A percentile compares a stretch with the other conserved stretches of the same genome.
Evolutionary conservation across 495 filamentous ascomycete genomes (phyloP).

Genomic region (Schizothecium vesticola): DNA sequence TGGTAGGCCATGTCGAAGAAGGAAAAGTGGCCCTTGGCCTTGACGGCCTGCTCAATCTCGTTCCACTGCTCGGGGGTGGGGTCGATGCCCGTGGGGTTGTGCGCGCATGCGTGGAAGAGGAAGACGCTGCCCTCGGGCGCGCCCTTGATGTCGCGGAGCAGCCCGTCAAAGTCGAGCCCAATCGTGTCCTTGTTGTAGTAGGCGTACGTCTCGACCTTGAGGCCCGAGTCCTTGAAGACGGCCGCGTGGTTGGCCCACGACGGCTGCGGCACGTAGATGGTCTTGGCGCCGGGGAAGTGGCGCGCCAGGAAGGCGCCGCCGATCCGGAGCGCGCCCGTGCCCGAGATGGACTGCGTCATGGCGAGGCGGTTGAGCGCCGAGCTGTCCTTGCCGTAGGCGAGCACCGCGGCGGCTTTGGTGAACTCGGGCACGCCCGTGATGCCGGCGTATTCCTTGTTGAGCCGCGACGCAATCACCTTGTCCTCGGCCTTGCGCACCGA

Average conservation of each 20-base stretch:
- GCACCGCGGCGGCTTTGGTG: slow-evolving; percentile 80
- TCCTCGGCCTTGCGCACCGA: slow-evolving; percentile 87
- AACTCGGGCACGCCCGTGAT: slow-evolving; percentile 94
- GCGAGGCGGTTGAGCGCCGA: slow-evolving; percentile 72
- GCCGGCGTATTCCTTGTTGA: slow-evolving; percentile 97
- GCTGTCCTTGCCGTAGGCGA: slow-evolving; percentile 83
- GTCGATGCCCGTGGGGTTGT: slow-evolving; percentile 98
- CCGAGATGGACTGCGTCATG: slow-evolving; percentile 97
- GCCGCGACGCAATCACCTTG: slow-evolving; percentile 64
- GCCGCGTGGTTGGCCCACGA: slow-evolving; percentile 98
- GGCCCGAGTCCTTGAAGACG: slow-evolving; percentile 87
- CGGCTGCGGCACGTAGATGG: slow-evolving; percentile 89
- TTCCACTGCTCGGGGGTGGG: slow-evolving; percentile 90
- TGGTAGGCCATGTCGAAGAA: slow-evolving; percentile 99
- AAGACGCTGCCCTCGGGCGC: slow-evolving; percentile 83
- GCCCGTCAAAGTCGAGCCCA: slow-evolving; percentile 92
- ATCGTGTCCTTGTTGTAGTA: slow-evolving; percentile 99
- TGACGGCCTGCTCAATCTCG: slow-evolving; percentile 83
- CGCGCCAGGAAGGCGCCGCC: slow-evolving; percentile 88
- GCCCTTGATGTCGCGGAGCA: slow-evolving; percentile 84
- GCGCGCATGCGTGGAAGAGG: slow-evolving; percentile 93
- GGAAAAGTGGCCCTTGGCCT: slow-evolving; percentile 82
- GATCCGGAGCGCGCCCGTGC: slow-evolving; percentile 91
- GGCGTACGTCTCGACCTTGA: slow-evolving; percentile 87
- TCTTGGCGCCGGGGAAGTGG: slow-evolving; percentile 85